Conservation (phyloP, 179 eudicot genomes). For the Sideroxylon spinosum region DNA sequence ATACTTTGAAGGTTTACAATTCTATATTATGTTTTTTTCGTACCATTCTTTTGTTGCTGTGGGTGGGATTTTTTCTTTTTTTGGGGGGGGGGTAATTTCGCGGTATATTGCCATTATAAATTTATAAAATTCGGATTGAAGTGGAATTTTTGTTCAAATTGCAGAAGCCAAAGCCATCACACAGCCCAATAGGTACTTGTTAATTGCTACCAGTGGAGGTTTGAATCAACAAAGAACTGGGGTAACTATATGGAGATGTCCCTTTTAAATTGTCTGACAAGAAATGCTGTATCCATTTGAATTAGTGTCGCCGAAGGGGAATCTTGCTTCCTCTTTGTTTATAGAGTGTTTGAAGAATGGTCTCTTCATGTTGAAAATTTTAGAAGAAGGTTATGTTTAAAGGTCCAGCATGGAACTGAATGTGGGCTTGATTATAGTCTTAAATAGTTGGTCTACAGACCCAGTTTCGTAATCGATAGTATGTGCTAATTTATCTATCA, state of each 20-base stretch:
- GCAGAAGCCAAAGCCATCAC: conserved; percentile 60
- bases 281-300: neutral
- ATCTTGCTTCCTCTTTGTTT: neutral
- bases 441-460: neutral
- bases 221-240: conserved; percentile 90
- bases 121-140: neutral
- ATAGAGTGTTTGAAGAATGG: conserved; percentile 3
- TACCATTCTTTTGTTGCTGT: neutral
- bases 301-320: neutral
- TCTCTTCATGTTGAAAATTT: neutral
- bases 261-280: neutral
- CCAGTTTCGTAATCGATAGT: neutral
- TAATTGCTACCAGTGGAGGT: conserved; percentile 84
- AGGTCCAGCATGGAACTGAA: neutral
- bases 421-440: neutral
- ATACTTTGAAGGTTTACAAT: conserved; percentile 56
- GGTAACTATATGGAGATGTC: conserved; percentile 34
- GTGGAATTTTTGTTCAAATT: conserved; percentile 18
- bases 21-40: neutral
- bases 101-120: neutral
- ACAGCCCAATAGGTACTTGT: conserved; percentile 49
- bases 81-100: neutral
- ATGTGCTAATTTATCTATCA: neutral
- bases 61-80: neutral
- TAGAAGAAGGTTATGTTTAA: neutral